Conservation (phyloP, 805 yeast genomes). For the Komagataella kurtzmanii region DNA sequence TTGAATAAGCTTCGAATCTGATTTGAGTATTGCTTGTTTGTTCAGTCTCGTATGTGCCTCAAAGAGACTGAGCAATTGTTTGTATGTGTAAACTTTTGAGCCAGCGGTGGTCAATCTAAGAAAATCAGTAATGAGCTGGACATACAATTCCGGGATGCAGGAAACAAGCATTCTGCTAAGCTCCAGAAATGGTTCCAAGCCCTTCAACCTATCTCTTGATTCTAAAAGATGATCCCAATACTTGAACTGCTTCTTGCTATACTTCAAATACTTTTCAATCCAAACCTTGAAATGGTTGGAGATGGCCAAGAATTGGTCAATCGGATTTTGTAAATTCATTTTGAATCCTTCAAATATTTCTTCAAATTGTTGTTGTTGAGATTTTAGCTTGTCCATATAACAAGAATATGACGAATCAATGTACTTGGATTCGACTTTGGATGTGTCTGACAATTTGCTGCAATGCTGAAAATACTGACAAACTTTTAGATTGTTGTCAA, state of each 20-base stretch:
- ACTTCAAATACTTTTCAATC: neutral
- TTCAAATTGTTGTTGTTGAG: neutral
- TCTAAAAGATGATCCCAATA: neutral
- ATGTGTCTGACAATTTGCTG: neutral
- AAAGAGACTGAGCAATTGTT: neutral
- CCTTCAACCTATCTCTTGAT: neutral
- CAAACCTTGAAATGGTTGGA: neutral
- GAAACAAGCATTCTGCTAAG: neutral
- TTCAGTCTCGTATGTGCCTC: neutral
- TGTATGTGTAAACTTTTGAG: neutral
- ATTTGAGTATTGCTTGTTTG: neutral
- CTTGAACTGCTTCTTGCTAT: neutral
- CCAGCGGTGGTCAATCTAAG: neutral
- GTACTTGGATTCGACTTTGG: neutral
- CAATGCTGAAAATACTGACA: neutral
- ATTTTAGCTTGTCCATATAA: neutral
- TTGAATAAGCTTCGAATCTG: neutral
- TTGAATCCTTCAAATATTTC: neutral
- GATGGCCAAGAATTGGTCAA: neutral
- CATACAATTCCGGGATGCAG: neutral
- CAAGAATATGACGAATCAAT: neutral
- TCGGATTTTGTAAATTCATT: neutral
- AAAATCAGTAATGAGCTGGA: neutral
- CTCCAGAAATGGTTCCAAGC: neutral
- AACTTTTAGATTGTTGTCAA: neutral